Base-by-base conservation (phyloP, 2,329 filamentous ascomycete species). In the Fusarium acutatum region DNA sequence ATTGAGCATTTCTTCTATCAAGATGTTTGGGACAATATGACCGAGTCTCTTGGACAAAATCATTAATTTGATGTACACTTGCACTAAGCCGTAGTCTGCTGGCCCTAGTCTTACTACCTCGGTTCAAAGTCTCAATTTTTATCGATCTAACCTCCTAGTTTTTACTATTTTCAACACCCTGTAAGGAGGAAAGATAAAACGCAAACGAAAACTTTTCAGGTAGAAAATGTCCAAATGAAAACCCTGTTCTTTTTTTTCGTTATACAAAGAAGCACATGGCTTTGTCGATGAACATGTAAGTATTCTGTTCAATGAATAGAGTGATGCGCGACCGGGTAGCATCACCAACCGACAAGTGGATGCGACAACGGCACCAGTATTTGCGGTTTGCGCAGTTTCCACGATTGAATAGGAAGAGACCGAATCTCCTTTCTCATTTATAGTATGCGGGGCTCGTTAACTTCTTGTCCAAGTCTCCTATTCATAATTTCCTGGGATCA, bases 381-480 rank as follows among this genome's bases (percentile, higher is more conserved):
- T 34, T 4, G 15, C 7, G 3, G 1, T 18, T 49, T 18, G 15
- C 7, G 46, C 2, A 4, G 3, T 34, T 5, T 7, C 13, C 2
- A 7, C 2, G 1, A 24, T 10, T 5, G 3, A 7, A 46, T 13
- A 22, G 5, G 2, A 9, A 7, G 6, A 0, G 11, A 4, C 9
- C 0, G 24, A 10, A 0, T 46, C 0, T 6, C 0, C 0, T 15
- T 7, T 4, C 5, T 15, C 0, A 28, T 22, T 15, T 1, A 4
- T 15, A 15, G 4, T 7, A 22, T 28, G 4, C 6, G 3, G 20
- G 17, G 26, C 44, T 17, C 1, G 30, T n/a, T 3, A 17, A 3
- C 0, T 8, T 17, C 7, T 47, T 15, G 17, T 6, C 17, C 5
- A 4, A 14, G 30, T 10, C 17, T 20, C 12, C 12, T 7, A 13